These are phyloP conservation scores for Solanum chmielewskii DNA, from an alignment of 257 asterid genomes.

Conservation along the genomic window DNA sequence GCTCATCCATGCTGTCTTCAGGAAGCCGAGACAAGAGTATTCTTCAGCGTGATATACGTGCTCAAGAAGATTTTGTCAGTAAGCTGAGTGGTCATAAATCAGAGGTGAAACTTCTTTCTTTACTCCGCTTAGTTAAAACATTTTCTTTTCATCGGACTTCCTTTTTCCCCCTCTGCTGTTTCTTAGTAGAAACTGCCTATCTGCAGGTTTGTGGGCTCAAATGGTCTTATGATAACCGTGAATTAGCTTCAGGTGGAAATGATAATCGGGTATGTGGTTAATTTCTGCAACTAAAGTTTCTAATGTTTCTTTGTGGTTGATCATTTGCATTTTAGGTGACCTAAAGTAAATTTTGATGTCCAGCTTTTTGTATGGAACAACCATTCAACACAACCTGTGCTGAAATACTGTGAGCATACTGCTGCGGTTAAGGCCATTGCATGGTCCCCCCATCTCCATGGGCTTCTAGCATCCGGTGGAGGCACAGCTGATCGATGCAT, in stretches of 20 bases:
- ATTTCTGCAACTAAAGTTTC: not conserved
- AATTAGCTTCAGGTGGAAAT: slow-evolving; percentile 97
- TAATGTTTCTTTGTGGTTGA: not conserved
- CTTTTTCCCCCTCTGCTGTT: not conserved
- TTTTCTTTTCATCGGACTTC: not conserved
- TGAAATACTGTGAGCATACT: slow-evolving; percentile 85
- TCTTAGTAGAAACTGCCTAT: not conserved
- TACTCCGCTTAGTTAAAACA: not conserved
- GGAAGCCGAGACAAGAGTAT: slow-evolving; percentile 96
- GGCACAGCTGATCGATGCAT: slow-evolving; percentile 98
- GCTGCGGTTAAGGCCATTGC: slow-evolving; percentile 99
- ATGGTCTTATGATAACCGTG: slow-evolving; percentile 94
- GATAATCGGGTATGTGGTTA: slow-evolving; percentile 61
- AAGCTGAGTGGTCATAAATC: slow-evolving; percentile 90
- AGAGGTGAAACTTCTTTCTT: slow-evolving; percentile 48
- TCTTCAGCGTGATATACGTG: slow-evolving; percentile 79
- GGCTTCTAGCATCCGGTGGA: slow-evolving; percentile 98
- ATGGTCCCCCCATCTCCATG: slow-evolving; percentile 98
- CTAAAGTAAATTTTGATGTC: not conserved
- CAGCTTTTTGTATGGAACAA: slow-evolving; percentile 95
- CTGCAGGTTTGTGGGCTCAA: slow-evolving; percentile 92
- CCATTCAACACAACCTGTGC: slow-evolving; percentile 76
- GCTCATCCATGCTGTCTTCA: slow-evolving; percentile 63
- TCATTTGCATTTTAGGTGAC: not conserved
- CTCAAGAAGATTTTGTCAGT: slow-evolving; percentile 66